A percentile compares a stretch with the other conserved stretches of the same genome.
Conservation (phyloP, 495 filamentous ascomycete species). For the Penicillium atrosanguineum region DNA sequence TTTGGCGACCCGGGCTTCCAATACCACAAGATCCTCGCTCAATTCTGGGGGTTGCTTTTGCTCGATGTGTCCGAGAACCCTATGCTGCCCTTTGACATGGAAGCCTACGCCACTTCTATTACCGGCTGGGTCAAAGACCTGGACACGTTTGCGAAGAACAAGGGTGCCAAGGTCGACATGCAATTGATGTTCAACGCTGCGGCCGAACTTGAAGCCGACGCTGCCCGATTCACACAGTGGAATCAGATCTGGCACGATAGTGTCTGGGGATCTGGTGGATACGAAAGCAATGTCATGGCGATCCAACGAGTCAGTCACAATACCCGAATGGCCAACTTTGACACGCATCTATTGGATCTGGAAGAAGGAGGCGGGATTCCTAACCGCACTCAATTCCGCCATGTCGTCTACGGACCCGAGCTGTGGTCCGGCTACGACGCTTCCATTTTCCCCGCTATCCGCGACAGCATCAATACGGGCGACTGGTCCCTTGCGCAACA, state of each 20-base stretch:
- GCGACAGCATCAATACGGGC: conserved; percentile 70
- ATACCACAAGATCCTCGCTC: conserved; percentile 75
- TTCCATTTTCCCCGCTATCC: conserved; percentile 78
- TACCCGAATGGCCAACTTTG: conserved; percentile 71
- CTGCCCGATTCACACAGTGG: conserved; percentile 68
- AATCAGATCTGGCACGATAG: conserved; percentile 67
- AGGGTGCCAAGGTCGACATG: conserved; percentile 52
- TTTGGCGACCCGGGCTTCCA: conserved; percentile 78
- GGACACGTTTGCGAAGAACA: conserved; percentile 58
- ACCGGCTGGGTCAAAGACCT: conserved; percentile 63
- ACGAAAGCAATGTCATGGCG: conserved; percentile 64
- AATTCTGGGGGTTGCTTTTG: conserved; percentile 79
- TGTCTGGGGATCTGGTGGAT: conserved; percentile 63
- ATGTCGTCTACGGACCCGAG: conserved; percentile 83
- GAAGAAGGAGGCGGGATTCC: conserved; percentile 72
- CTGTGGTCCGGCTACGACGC: conserved; percentile 73
- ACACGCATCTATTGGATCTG: conserved; percentile 77
- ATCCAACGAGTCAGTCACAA: conserved; percentile 67
- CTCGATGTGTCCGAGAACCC: conserved; percentile 79
- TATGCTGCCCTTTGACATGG: conserved; percentile 79
- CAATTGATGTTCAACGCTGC: conserved; percentile 60
- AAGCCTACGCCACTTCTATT: conserved; percentile 67
- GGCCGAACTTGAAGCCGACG: conserved; percentile 53
- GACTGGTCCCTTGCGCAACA: conserved; percentile 70
- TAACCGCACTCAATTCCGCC: conserved; percentile 90